Base-by-base conservation (phyloP, 169 alveolate genomes). In the Cryptosporidium ryanae region DNA sequence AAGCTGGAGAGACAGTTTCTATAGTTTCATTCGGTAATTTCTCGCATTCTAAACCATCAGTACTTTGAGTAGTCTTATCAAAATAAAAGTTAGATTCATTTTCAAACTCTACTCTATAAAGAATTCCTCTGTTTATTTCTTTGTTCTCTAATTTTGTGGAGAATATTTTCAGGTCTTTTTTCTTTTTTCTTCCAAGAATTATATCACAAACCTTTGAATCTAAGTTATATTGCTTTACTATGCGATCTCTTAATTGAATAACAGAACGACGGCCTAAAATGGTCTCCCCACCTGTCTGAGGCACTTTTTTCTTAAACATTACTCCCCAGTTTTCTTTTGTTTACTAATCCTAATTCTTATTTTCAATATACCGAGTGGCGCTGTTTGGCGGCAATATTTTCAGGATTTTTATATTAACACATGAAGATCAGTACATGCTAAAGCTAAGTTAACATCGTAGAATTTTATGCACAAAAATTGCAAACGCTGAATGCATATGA, bases 151-250 rank as follows among this genome's bases (percentile, higher is more conserved):
- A 76, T 34, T 76, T 76, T 25, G 46, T 10, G n/a, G 68, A 32
- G 5, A 55, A 38, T 17, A 76, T 17, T 21, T 59, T 76, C 44
- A 76, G 21, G 10, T 76, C 87, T 31, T 59, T 59, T 55, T 76
- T 76, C 59, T 76, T 76, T 55, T 71, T 55, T 46, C 23, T 76
- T 2, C 87, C 87, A 27, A 76, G 25, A 12, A 76, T 57, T 27
- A 55, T 18, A 5, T 76, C 87, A 0, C 65, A 54, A 21, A 38
- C 13, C 23, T 38, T 25, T 21, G 87, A 29, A 21, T 55, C 55
- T 0, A 76, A 15, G 27, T 18, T 27, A 76, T 25, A 76, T 59
- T 76, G 87, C 17, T 61, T 76, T 17, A 57, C 10, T 3, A 76
- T 17, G 0, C 49, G 34, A 61, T 76, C 87, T 25, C 59, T 54